Evolutionary conservation across 176 grass and related monocot species (phyloP), one percentile per base, ranked within the genome.

Genomic region (Zea luxurians): DNA sequence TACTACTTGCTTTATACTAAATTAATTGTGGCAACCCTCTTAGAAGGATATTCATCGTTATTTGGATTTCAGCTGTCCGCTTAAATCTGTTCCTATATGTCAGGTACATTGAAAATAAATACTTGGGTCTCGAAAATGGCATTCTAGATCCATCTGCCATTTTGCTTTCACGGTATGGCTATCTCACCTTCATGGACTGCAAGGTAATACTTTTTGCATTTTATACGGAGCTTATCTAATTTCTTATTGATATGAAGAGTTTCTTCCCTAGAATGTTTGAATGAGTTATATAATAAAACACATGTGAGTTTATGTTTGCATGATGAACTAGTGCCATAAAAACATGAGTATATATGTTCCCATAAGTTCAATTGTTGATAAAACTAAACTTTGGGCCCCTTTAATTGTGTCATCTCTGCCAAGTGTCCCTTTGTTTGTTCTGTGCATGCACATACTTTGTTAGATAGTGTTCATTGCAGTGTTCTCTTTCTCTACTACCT

Each of bases 121-220:
- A 92, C 49, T 68, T 98, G 86, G 83, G 85, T 76, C 89, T 98
- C 52, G 83, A 87, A 90, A 98, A 94, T 89, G 95, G 95, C 53
- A 94, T 98, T 88, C 85, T 98, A 48, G 95, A 98, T 80, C 95
- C 90, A 76, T 94, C 91, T 73, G 89, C 95, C 44, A 92, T 98
- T 76, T 88, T 98, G 52, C 81, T 98, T 45, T 98, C 95, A 68
- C 90, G 73, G 74, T 92, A 77, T 85, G 85, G 91, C 37, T 85
- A 90, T 86, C 91, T 98, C 77, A 94, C 91, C 70, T 87, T 93
- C 74, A 90, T 98, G 87, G 87, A 94, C 64, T 98, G 95, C 83
- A 94, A 92, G 89, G 95, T 94, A 84, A 83, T 86, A 80, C 4
- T 4, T 70, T 76, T 4, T 1, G 46, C 70, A 61, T 49, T 61